Conservation (phyloP, 2,329 filamentous ascomycete genomes). For the Fusarium graminum region DNA sequence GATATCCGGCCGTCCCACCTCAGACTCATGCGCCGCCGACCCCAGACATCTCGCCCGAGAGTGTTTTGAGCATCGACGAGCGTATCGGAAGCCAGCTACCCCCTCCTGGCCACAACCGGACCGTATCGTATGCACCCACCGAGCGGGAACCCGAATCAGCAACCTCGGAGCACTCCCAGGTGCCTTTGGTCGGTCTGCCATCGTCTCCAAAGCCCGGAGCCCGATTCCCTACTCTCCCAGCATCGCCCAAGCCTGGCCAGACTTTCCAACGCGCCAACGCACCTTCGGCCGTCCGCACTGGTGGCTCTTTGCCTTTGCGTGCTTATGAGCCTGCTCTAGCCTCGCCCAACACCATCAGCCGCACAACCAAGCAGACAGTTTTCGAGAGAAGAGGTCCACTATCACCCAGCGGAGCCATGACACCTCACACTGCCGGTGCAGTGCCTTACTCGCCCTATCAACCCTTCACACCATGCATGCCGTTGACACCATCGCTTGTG, state of each 20-base stretch:
- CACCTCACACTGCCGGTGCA: constrained; percentile 71
- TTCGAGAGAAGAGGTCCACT: constrained; percentile 69
- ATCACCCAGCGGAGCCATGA: constrained; percentile 69
- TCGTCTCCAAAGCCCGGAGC: constrained; percentile 57
- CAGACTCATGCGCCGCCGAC: constrained; percentile 46
- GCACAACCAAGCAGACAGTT: constrained; percentile 73
- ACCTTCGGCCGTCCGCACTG: constrained; percentile 68
- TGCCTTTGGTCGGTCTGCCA: constrained; percentile 65
- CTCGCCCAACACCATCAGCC: constrained; percentile 62
- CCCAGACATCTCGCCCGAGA: constrained; percentile 58
- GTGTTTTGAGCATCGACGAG: constrained; percentile 66
- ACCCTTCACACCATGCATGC: constrained; percentile 80
- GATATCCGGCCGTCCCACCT: constrained; percentile 41
- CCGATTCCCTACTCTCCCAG: constrained; percentile 57
- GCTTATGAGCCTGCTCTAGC: constrained; percentile 70
- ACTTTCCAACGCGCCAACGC: constrained; percentile 64
- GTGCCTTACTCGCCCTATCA: constrained; percentile 84
- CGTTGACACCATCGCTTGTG: constrained; percentile 80
- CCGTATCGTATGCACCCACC: constrained; percentile 55
- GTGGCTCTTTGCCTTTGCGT: constrained; percentile 70
- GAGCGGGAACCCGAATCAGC: constrained; percentile 66
- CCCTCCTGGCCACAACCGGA: constrained; percentile 53
- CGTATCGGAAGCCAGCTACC: constrained; percentile 61
- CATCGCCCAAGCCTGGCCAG: constrained; percentile 65
- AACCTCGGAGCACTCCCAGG: constrained; percentile 64